Base-by-base conservation (phyloP, 1,284 basidiomycete species). In the Athelia sp. region DNA sequence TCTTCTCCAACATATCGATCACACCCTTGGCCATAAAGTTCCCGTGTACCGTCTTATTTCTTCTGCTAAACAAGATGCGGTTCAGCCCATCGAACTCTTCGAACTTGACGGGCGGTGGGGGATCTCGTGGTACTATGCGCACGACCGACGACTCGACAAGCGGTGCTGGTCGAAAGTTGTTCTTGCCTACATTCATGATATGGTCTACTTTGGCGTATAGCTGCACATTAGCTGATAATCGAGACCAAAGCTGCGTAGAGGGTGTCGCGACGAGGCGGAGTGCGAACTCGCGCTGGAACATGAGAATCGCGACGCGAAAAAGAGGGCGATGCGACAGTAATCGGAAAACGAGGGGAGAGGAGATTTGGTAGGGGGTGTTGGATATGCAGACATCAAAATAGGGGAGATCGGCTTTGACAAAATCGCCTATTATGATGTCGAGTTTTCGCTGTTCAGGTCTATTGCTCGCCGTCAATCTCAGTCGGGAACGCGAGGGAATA, bases 321-420 rank as follows among this genome's bases (percentile, higher is more conserved):
- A 98, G 77, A 0, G 96, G 96, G 8, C 96, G 89, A 62, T 98
- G 94, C 2, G 96, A 98, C 49, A 99, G 86, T 31, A 99, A 81
- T 57, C 93, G 93, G 79, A 99, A 99, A 46, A 98, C 90, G 49
- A 99, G 84, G 1, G 95, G 93, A 1, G 97, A 99, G 1, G 97
- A 99, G 56, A 99, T 99, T 69, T 98, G 96, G 71, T 99, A 99
- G 0, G 96, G 96, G 1, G 96, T 99, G 67, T 99, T 99, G 61
- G 90, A 94, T 65, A 99, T 99, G 76, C 95, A 98, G 52, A 98
- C 96, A 69, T 99, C 96, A 61, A 99, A 98, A 71, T 96, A 98
- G 3, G 96, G 96, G 18, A 99, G 74, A 38, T 94, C 90, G 18
- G 91, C 93, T 70, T 99, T 99, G 67, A 97, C 90, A 64, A 98